These are phyloP conservation scores for Paspalum notatum DNA, from an alignment of 176 grass and related monocot species.

Conservation along the genomic window DNA sequence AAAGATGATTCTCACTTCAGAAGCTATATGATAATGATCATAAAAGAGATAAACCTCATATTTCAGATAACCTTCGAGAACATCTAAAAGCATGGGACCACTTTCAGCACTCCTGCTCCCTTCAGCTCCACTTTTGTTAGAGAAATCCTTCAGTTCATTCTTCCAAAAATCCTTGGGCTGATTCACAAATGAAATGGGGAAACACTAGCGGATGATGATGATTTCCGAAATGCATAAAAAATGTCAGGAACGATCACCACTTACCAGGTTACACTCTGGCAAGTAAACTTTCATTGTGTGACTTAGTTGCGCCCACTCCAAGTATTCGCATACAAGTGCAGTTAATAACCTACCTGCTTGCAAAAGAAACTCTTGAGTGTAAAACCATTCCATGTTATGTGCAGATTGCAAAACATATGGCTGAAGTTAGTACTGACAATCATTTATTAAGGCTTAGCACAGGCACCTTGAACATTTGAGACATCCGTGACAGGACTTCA, in stretches of 20 bases:
- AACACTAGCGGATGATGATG: slow-evolving; percentile 32
- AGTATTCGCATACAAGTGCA: slow-evolving; percentile 86
- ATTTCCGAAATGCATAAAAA: slow-evolving; percentile 9
- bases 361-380: slow-evolving; percentile 23
- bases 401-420: slow-evolving; percentile 1
- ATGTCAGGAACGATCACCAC: slow-evolving; percentile 58
- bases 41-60: slow-evolving; percentile 79
- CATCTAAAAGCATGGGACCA: slow-evolving; percentile 89
- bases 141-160: slow-evolving; percentile 83
- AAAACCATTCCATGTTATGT: slow-evolving; percentile 37
- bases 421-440: neutral
- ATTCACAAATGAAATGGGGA: slow-evolving; percentile 25
- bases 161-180: slow-evolving; percentile 98
- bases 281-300: slow-evolving; percentile 95
- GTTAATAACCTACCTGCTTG: slow-evolving; percentile 88
- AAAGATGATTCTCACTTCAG: neutral
- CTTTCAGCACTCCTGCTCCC: slow-evolving; percentile 76
- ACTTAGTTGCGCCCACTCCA: slow-evolving; percentile 96
- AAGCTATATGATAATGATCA: slow-evolving; percentile 7
- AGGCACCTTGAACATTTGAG: neutral
- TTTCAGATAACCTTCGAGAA: slow-evolving; percentile 99
- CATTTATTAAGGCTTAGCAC: neutral
- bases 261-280: slow-evolving; percentile 99
- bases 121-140: slow-evolving; percentile 69
- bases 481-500: neutral